Evolutionary conservation across 2,329 filamentous ascomycete genomes (phyloP), one percentile per base, ranked within the genome.

Genomic region (Cladosporium sp.): DNA sequence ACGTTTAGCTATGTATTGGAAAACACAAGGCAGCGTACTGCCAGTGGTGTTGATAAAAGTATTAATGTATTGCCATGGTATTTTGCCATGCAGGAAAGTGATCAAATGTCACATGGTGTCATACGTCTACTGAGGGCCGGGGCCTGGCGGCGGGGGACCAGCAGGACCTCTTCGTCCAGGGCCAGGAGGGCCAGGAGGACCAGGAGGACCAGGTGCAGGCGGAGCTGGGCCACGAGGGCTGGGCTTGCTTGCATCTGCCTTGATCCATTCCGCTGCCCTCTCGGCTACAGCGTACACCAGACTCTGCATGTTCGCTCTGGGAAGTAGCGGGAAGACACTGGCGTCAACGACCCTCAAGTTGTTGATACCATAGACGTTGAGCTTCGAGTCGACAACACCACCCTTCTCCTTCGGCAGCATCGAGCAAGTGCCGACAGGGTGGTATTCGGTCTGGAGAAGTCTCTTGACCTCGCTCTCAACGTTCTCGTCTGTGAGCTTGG

Each of bases 331-430:
- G 31, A 74, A 57, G 14, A 73, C 68, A 64, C 67, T 70, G 6
- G 73, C 73, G 65, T 76, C 72, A 16, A 75, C 67, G 21, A 75
- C 67, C 11, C 73, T 66, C 61, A 75, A 62, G 11, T 67, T 69
- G 28, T 67, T 50, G 1, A 69, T 66, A 1, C 72, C 73, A 49
- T 72, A 69, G 7, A 75, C 73, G 23, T 63, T 61, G 35, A 73
- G 62, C 26, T 66, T 67, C 21, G 55, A 35, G 65, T 73, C 70
- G 6, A 75, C 71, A 1, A 76, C 73, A 7, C 69, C 71, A 18
- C 69, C 69, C 37, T 65, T 37, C 6, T 69, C 62, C 23, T 33
- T 53, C n/a, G 69, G 62, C 61, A 71, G 64, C 71, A 75, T 72
- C 4, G 71, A 67, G 31, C 69, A 72, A 1, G 73, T 74, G 11